Evolutionary conservation across 768 basidiomycete species (phyloP).

Genomic region (Clitopilus passeckerianus): DNA sequence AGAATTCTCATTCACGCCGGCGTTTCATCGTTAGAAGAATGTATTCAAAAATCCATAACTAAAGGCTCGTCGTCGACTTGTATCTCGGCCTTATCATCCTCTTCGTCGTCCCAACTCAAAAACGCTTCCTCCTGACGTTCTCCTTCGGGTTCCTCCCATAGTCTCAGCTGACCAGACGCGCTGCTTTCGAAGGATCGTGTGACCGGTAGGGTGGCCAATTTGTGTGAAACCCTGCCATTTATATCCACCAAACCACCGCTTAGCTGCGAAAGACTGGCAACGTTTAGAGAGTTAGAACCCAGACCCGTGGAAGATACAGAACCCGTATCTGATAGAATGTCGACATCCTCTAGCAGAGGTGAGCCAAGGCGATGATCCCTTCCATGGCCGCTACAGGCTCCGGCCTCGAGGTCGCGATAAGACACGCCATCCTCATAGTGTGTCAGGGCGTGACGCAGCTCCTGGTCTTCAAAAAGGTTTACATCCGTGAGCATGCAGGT

Average conservation of each 20-base stretch:
- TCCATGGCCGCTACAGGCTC: background rate
- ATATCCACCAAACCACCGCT: slow-evolving; percentile 12
- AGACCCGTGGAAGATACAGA: slow-evolving; percentile 1
- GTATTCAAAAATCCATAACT: background rate
- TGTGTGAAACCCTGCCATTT: slow-evolving; percentile 8
- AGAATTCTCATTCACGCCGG: too few relatives aligned
- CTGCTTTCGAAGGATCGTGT: slow-evolving; percentile 11
- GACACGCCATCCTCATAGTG: background rate
- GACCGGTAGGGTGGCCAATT: slow-evolving; percentile 9
- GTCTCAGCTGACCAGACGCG: slow-evolving; percentile 7
- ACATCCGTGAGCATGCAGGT: background rate
- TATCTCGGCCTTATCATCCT: background rate
- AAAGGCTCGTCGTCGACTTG: slow-evolving; percentile 8
- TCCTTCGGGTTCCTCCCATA: slow-evolving; percentile 2
- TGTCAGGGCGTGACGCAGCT: background rate
- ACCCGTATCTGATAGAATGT: slow-evolving; percentile 9
- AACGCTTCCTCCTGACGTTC: slow-evolving; percentile 9
- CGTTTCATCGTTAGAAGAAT: background rate
- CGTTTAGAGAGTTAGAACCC: slow-evolving; percentile 4
- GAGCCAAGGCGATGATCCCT: background rate
- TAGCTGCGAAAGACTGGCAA: slow-evolving; percentile 5
- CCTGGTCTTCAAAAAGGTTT: background rate
- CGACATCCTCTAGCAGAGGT: slow-evolving; percentile 4
- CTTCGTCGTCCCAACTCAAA: slow-evolving; percentile 1
- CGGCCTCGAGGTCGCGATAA: background rate